These are phyloP conservation scores for Candida pseudoglaebosa DNA, from an alignment of 805 yeast species.

Conservation along the genomic window DNA sequence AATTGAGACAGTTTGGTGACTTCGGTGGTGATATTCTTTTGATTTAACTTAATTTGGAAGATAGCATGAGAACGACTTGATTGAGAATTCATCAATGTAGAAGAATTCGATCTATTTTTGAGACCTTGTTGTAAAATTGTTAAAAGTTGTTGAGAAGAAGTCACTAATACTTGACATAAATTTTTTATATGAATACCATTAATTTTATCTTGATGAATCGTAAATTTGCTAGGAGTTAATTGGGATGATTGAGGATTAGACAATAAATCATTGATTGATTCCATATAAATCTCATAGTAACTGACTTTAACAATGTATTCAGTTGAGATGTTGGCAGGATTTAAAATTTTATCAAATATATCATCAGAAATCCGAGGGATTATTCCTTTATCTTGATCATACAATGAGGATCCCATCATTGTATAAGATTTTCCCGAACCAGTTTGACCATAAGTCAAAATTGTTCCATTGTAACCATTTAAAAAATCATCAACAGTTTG, in stretches of 20 bases:
- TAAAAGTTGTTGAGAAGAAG: conserved; percentile 55
- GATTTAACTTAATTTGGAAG: conserved; percentile 64
- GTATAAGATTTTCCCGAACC: conserved; percentile 76
- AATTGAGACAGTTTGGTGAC: conserved; percentile 59
- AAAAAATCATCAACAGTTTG: conserved; percentile 68
- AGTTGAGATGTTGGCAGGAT: conserved; percentile 40
- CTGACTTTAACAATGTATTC: conserved; percentile 69
- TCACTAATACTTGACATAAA: conserved; percentile 58
- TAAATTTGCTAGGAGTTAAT: conserved; percentile 44
- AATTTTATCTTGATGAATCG: conserved; percentile 59
- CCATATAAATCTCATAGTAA: conserved; percentile 80
- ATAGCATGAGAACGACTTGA: conserved; percentile 82
- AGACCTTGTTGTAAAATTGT: conserved; percentile 58
- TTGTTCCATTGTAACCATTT: conserved; percentile 73
- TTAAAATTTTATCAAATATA: conserved; percentile 53
- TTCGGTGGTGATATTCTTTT: conserved; percentile 52
- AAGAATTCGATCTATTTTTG: conserved; percentile 48
- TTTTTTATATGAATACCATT: conserved; percentile 71
- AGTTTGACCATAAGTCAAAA: conserved; percentile 76
- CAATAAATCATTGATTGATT: conserved; percentile 69
- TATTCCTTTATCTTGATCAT: conserved; percentile 47
- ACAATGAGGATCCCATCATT: conserved; percentile 59
- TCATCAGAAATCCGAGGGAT: conserved; percentile 69
- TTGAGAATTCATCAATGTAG: conserved; percentile 68
- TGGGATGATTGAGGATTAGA: conserved; percentile 32